Evolutionary conservation across 1,284 basidiomycete genomes (phyloP).

Genomic region (Cystobasidium pallidum): DNA sequence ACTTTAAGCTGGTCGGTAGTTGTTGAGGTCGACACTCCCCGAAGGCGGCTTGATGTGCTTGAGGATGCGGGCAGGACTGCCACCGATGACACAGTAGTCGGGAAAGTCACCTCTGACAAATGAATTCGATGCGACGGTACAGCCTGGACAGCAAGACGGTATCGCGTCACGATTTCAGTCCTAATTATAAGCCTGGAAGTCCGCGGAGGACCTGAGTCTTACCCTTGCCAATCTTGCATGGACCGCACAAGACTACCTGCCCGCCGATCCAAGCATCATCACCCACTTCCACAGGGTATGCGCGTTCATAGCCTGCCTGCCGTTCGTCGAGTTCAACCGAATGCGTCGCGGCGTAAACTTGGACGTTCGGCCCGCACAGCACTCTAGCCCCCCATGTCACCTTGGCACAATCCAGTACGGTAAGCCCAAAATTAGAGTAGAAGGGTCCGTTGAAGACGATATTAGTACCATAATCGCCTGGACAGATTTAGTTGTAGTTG

Average conservation of each 20-base stretch:
- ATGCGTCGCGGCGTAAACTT: constrained; percentile 51
- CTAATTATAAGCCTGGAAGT: not conserved
- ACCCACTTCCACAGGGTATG: constrained; percentile 51
- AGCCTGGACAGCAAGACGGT: not conserved
- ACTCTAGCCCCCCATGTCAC: constrained; percentile 28
- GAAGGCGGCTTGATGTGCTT: constrained; percentile 12
- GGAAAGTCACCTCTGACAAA: constrained; percentile 37
- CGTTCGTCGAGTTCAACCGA: constrained; percentile 29
- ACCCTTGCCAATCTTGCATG: constrained; percentile 21
- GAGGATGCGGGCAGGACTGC: constrained; percentile 3
- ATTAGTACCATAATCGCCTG: constrained; percentile 43
- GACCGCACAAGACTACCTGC: not conserved
- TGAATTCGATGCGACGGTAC: constrained; percentile 46
- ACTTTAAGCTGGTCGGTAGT: constrained; percentile 4
- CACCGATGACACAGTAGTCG: constrained; percentile 34
- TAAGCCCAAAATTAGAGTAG: constrained; percentile 50
- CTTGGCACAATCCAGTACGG: constrained; percentile 47
- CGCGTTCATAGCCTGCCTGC: constrained; percentile 49
- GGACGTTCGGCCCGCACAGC: constrained; percentile 43
- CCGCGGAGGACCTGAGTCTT: not conserved
- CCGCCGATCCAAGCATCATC: constrained; percentile 46
- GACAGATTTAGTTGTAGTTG: not conserved
- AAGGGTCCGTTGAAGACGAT: constrained; percentile 48
- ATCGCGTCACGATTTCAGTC: not conserved
- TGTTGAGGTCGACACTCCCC: constrained; percentile 7